Evolutionary conservation across 441 rosid genomes (phyloP).

Genomic region (Melastoma candidum): DNA sequence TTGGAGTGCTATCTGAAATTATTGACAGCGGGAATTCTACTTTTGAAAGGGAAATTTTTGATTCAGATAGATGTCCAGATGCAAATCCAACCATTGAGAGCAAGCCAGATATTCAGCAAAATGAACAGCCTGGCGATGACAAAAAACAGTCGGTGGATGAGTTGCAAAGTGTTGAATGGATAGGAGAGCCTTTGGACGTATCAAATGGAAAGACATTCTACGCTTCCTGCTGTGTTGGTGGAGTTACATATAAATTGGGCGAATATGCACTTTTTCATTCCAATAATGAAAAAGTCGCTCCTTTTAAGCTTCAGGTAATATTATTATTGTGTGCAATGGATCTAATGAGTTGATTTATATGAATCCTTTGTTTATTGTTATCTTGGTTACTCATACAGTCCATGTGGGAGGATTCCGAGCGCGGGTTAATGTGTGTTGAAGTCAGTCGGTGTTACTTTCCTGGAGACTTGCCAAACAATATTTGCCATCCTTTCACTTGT

Average conservation of each 20-base stretch:
- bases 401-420: constrained; percentile 61
- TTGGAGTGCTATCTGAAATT: constrained; percentile 19
- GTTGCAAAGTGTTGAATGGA: constrained; percentile 33
- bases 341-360: too few relatives aligned
- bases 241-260: constrained; percentile 43
- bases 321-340: constrained; percentile 2
- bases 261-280: constrained; percentile 49
- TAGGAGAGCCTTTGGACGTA: constrained; percentile 28
- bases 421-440: constrained; percentile 54
- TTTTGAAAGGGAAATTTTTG: constrained; percentile 16
- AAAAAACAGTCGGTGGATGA: constrained; percentile 7
- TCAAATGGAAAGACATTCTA: constrained; percentile 44
- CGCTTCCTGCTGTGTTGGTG: constrained; percentile 36
- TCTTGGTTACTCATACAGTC: constrained; percentile 25
- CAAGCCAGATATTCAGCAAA: constrained; percentile 19
- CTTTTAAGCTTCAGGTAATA: constrained; percentile 59
- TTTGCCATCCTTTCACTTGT: constrained; percentile 46
- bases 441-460: constrained; percentile 54
- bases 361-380: too few relatives aligned
- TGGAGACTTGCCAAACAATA: constrained; percentile 51
- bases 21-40: constrained; percentile 7
- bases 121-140: constrained; percentile 10
- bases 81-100: constrained; percentile 1
- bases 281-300: constrained; percentile 29
- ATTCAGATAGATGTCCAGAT: constrained; percentile 5